Base-by-base conservation (phyloP, 2,329 filamentous ascomycete species). In the Diaporthe helianthi region DNA sequence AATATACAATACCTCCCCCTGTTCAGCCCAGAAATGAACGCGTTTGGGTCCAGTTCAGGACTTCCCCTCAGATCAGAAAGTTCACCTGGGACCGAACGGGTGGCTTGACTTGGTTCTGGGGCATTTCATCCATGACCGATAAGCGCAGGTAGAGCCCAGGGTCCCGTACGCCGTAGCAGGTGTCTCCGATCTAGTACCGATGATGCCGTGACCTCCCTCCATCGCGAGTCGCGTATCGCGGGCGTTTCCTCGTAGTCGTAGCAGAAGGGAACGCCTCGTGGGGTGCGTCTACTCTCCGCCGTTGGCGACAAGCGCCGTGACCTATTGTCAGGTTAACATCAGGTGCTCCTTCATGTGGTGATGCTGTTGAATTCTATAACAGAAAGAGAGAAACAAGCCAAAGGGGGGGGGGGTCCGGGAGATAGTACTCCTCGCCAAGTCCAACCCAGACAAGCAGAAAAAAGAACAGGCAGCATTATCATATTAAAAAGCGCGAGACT, bases 261-360 rank as follows among this genome's bases (percentile, higher is more conserved):
- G 8, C 36, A 33, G 29, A 47, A 24, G 6, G 15, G 36, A 6
- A 31, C 9, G 47, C 4, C 17, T 58, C 33, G 24, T 41, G 29
- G 19, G 8, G 5, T 5, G 6, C 24, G 58, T 38, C 49, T 52
- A 70, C n/a, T 58, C 54, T 19, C 55, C 54, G 8, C 38, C 38
- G 15, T 67, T 38, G 13, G 36, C 68, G 19, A 67, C 49, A 9
- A 67, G 3, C 22, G 64, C 66, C 29, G 60, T 69, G 69, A 71
- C 69, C 69, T 71, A 53, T 53, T 19, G 60, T 38, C 29, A 53
- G 24, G 60, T 71, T 53, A 71, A 69, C 36, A 65, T 67, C 10
- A 63, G 24, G 13, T 29, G 19, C 41, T 44, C 29, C 29, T 41
- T 63, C n/a, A 55, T 13, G 17, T 26, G 26, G n/a, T 53, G 26